phyloP scores from a whole-genome alignment of 2,329 filamentous ascomycete genomes.

The Ceratocystis colombiana region DNA sequence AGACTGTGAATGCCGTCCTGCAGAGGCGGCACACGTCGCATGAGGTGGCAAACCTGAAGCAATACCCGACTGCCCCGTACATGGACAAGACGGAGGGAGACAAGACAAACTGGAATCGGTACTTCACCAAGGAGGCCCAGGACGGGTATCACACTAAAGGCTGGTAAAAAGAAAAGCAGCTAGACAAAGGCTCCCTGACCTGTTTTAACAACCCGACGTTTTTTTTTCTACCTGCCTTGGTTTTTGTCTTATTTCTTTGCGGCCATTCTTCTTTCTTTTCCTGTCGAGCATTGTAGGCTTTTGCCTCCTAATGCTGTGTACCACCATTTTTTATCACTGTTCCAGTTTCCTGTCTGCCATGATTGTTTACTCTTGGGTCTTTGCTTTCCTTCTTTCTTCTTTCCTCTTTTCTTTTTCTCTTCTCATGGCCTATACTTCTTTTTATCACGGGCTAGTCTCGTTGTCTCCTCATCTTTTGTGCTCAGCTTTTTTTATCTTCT shows the following conservation, averaged over 20 bases:
- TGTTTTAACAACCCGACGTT: neutral
- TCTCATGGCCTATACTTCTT: constrained; percentile 7
- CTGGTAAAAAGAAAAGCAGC: constrained; percentile 31
- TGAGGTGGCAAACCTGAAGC: constrained; percentile 77
- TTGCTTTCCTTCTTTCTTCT: constrained; percentile 4
- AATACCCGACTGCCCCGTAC: constrained; percentile 60
- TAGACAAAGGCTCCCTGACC: neutral
- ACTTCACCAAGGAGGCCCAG: constrained; percentile 67
- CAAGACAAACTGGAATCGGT: constrained; percentile 72
- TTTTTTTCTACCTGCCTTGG: neutral
- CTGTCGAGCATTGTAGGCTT: neutral
- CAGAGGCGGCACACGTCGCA: constrained; percentile 86
- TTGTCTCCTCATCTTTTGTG: neutral
- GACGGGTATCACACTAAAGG: constrained; percentile 39
- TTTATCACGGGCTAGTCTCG: constrained; percentile 1
- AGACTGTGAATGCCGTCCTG: constrained; percentile 75
- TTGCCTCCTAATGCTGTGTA: constrained; percentile 6
- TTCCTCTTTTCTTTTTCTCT: constrained; percentile 6
- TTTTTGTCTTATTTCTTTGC: neutral
- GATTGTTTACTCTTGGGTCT: constrained; percentile 7
- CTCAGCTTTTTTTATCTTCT: neutral
- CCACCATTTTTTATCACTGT: constrained; percentile 18
- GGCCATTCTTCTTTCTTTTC: neutral
- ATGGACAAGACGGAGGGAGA: constrained; percentile 53
- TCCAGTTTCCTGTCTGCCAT: constrained; percentile 17